These are phyloP conservation scores for Leptographium procerum DNA, from an alignment of 2,329 filamentous ascomycete species.

Conservation along the genomic window DNA sequence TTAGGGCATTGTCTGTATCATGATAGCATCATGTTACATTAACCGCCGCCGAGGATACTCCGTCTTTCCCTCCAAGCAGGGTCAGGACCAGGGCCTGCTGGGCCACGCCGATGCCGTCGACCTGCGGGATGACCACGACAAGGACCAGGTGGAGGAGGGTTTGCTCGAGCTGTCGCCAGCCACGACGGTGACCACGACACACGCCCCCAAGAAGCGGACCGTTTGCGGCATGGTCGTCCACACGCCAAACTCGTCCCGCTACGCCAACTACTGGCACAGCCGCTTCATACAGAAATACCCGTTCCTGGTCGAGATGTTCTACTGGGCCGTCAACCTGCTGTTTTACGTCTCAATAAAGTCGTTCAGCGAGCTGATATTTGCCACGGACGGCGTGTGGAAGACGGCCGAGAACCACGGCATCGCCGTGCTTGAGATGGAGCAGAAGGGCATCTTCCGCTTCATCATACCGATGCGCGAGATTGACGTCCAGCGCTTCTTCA, in stretches of 20 bases:
- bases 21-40: neutral
- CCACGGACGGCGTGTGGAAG: constrained; percentile 32
- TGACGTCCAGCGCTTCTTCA: neutral
- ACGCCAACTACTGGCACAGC: constrained; percentile 45
- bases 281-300: constrained; percentile 52
- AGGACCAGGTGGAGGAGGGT: neutral
- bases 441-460: neutral
- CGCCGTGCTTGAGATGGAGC: constrained; percentile 30
- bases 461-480: neutral
- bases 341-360: constrained; percentile 49
- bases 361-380: constrained; percentile 14
- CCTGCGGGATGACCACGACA: neutral
- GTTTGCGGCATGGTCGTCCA: constrained; percentile 19
- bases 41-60: neutral
- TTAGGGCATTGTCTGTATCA: neutral
- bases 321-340: constrained; percentile 55
- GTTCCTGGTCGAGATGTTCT: constrained; percentile 63
- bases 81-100: neutral
- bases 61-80: neutral
- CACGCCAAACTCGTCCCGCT: constrained; percentile 47
- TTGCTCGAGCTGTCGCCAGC: neutral
- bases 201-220: constrained; percentile 2
- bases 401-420: constrained; percentile 32
- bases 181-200: neutral
- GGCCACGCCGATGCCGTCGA: neutral